Base-by-base conservation (phyloP, 2,329 filamentous ascomycete genomes). In the Rhynchosporium graminicola region DNA sequence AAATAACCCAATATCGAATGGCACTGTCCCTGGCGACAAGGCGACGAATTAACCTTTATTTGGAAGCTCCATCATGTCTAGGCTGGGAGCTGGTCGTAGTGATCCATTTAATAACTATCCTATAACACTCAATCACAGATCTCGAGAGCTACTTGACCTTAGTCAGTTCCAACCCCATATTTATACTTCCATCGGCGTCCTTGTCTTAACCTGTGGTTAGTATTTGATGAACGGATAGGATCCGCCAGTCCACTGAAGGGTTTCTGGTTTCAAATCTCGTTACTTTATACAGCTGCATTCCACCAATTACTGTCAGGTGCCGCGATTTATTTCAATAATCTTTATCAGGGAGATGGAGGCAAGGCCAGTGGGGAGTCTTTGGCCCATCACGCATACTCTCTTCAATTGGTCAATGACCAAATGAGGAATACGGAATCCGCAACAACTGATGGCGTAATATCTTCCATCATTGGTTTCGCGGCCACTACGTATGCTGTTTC, bases 221-320 rank as follows among this genome's bases (percentile, higher is more conserved):
- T 52, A 3, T 54, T 54, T n/a, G 36, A 54, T 9, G 36, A 54
- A 15, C n/a, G 51, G 20, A 26, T 20, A 54, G 51, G 51, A 20
- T 28, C 9, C 8, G 36, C 36, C 8, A 54, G 51, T 20, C 51
- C 51, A 29, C 9, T 54, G 2, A 42, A n/a, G 36, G 51, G 13
- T 13, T 33, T 33, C 28, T 54, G 51, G 36, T 54, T 54, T 38
- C 36, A 54, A 28, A 54, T 54, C 12, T 9, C 33, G 20, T 26
- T 54, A 26, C 51, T 54, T 1, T 36, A 54, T 42, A 33, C 51
- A 29, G 51, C 51, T 40, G n/a, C 51, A 20, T 54, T 54, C 36
- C 51, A 54, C 51, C 51, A 54, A 42, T 42, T 54, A 20, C 29
- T 54, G 1, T 40, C 51, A 54, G 36, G 51, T 26, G 51, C 51